Evolutionary conservation across 768 basidiomycete genomes (phyloP).

Genomic region (Leccinum sublutescens): DNA sequence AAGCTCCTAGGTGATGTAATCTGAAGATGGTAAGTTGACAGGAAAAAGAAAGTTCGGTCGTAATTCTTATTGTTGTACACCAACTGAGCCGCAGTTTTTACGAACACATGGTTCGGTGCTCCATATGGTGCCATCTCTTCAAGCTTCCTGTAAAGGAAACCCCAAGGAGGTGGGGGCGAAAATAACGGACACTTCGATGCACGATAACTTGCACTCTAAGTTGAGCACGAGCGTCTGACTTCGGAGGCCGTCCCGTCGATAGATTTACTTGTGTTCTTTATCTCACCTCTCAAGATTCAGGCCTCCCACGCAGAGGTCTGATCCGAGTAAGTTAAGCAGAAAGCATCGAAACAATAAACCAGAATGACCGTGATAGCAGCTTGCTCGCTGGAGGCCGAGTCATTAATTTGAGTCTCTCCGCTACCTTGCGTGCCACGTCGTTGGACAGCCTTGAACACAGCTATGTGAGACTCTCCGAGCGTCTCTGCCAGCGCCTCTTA

Average conservation of each 20-base stretch:
- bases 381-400: background rate
- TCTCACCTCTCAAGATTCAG: background rate
- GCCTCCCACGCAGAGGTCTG: background rate
- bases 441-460: background rate
- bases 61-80: conserved; percentile 4
- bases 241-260: conserved; percentile 2
- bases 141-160: conserved; percentile 12
- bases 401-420: background rate
- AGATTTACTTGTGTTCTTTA: background rate
- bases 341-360: background rate
- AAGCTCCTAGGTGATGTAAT: conserved; percentile 3
- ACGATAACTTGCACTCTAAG: background rate
- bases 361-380: background rate
- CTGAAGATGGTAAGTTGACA: background rate
- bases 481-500: background rate
- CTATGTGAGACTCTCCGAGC: background rate
- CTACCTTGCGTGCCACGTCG: background rate
- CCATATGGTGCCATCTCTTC: background rate
- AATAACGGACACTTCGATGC: conserved; percentile 19
- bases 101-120: background rate
- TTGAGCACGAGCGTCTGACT: background rate
- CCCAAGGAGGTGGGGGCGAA: conserved; percentile 17
- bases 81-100: background rate
- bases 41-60: background rate
- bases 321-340: background rate